Evolutionary conservation across 1,284 basidiomycete genomes (phyloP).

Genomic region (Papiliotrema laurentii): DNA sequence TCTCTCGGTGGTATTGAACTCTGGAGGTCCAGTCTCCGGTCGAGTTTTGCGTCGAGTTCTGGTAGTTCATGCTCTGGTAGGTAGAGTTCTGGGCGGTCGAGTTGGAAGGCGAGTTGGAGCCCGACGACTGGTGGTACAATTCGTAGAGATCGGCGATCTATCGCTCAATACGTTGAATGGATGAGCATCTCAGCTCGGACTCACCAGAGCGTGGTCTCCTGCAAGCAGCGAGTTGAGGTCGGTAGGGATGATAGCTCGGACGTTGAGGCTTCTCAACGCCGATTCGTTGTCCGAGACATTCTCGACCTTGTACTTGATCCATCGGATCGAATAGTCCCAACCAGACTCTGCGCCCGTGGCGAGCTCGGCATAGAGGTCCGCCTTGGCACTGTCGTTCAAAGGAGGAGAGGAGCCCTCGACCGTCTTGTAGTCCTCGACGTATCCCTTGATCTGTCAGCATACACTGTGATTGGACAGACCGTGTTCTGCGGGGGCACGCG

Average conservation of each 20-base stretch:
- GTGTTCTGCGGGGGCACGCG: no score
- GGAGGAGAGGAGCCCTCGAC: conserved; percentile 61
- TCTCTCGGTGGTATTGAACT: conserved; percentile 56
- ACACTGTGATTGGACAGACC: conserved; percentile 10
- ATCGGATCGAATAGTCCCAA: conserved; percentile 51
- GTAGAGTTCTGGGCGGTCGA: conserved; percentile 6
- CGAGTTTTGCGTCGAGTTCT: conserved; percentile 11
- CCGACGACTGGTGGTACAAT: conserved; percentile 48
- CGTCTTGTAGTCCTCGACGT: conserved; percentile 65
- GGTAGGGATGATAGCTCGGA: conserved; percentile 65
- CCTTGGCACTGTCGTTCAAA: conserved; percentile 59
- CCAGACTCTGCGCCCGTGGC: conserved; percentile 80
- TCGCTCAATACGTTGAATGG: not conserved
- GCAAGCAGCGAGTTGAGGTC: conserved; percentile 77
- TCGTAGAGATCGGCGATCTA: conserved; percentile 63
- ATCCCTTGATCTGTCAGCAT: conserved; percentile 34
- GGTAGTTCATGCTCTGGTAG: conserved; percentile 9
- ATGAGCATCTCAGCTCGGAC: conserved; percentile 30
- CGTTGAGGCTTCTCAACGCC: conserved; percentile 66
- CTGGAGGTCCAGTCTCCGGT: conserved; percentile 10
- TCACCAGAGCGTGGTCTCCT: conserved; percentile 56
- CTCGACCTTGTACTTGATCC: conserved; percentile 53
- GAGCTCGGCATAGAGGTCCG: conserved; percentile 78
- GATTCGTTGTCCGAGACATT: conserved; percentile 50
- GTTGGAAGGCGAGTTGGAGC: conserved; percentile 5